Evolutionary conservation across 2,329 filamentous ascomycete genomes (phyloP), one percentile per base, ranked within the genome.

Genomic region (Sporothrix dimorphospora): DNA sequence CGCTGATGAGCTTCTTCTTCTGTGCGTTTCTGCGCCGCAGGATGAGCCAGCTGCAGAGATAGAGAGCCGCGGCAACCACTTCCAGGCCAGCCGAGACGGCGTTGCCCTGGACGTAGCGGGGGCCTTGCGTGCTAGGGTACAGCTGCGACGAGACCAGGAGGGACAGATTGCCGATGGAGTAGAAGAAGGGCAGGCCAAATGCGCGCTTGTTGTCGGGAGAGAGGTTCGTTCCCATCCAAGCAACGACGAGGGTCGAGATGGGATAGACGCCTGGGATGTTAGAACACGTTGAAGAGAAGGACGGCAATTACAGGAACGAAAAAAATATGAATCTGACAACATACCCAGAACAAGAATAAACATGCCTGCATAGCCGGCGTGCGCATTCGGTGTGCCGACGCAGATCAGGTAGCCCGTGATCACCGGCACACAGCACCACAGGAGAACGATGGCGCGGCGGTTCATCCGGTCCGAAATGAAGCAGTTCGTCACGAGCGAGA

Each of bases 51-150:
- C 49, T 51, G 42, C 27, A 12, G 6, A 27, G 4, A 40, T 61
- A 72, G 24, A 72, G 57, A 9, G 5, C 30, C 11, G 61, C 70
- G 4, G 72, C 72, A 30, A 72, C 61, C 5, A 59, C 66, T 11
- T 72, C 69, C 2, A 72, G 67, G 7, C 72, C 72, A 7, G 72
- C 72, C 0, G 72, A 73, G 0, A 69, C 55, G 30, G 72, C 65
- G 24, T 73, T 73, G 6, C 72, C 72, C 34, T 63, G 21, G 19
- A 73, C n/a, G 34, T 73, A 73, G 11, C 72, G 72, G 14, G 72
- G 72, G n/a, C 65, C 72, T 19, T 73, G 72, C 34, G 59, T 47
- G 27, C 47, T 72, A 16, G 72, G 72, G 51, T 73, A 73, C 11
- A 73, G 72, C 51, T 73, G 72, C 2, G 65, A 69, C n/a, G 72